Conservation (phyloP, 2,329 filamentous ascomycete genomes). For the Alternaria rosae region DNA sequence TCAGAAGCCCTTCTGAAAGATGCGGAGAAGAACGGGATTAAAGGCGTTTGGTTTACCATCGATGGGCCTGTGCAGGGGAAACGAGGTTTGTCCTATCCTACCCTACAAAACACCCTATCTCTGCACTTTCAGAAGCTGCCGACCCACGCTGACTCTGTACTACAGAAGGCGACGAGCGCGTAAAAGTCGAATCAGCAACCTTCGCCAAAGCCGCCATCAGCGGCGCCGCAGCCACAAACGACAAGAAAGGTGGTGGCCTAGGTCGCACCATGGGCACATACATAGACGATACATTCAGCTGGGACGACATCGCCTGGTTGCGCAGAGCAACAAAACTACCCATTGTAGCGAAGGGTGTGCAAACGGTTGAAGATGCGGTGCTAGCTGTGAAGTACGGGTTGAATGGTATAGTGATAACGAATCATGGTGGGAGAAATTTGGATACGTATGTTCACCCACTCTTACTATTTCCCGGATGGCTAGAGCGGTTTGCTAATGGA, state of each 20-base stretch:
- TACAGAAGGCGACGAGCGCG: slow-evolving; percentile 30
- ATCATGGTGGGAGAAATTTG: not conserved
- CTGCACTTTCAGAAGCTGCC: not conserved
- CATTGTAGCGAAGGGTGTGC: slow-evolving; percentile 25
- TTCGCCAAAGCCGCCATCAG: slow-evolving; percentile 52
- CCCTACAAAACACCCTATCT: not conserved
- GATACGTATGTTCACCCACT: not conserved
- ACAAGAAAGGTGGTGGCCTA: slow-evolving; percentile 63
- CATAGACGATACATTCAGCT: slow-evolving; percentile 43
- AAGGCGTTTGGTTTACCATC: slow-evolving; percentile 32
- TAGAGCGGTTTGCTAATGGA: not conserved
- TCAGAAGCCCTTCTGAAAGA: slow-evolving; percentile 26
- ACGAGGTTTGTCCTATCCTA: not conserved
- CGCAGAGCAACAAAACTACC: slow-evolving; percentile 40
- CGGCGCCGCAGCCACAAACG: slow-evolving; percentile 58
- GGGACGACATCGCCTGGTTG: slow-evolving; percentile 52
- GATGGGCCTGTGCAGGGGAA: slow-evolving; percentile 36
- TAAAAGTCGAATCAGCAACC: slow-evolving; percentile 37
- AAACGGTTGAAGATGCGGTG: not conserved
- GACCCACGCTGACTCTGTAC: not conserved
- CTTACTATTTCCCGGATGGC: not conserved
- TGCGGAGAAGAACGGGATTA: slow-evolving; percentile 20
- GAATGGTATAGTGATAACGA: not conserved
- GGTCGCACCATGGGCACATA: slow-evolving; percentile 65
- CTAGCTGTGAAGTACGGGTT: slow-evolving; percentile 15